phyloP scores from a whole-genome alignment of 805 yeast genomes.

The Gaillardinia entomophila region DNA sequence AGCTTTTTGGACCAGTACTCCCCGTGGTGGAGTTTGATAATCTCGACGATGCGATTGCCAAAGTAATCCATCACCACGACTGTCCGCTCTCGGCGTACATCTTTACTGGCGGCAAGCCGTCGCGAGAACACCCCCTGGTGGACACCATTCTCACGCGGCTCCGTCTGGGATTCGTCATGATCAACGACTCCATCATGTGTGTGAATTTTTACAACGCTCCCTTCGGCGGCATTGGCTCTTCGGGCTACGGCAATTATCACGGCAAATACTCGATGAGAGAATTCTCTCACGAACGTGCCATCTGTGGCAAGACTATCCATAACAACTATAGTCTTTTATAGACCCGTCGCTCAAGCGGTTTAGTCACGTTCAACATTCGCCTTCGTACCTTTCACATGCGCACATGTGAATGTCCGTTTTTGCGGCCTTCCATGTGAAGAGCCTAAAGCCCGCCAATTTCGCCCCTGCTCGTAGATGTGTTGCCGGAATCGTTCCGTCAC shows the following conservation, averaged over 20 bases:
- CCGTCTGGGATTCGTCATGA: constrained; percentile 66
- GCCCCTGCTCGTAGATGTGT: too few species aligned
- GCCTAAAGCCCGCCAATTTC: too few species aligned
- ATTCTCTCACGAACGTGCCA: constrained; percentile 73
- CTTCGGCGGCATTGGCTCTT: constrained; percentile 85
- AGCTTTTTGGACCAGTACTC: constrained; percentile 80
- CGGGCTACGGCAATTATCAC: constrained; percentile 75
- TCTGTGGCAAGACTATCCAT: constrained; percentile 60
- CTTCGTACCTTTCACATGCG: too few species aligned
- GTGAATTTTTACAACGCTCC: constrained; percentile 66
- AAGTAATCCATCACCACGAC: constrained; percentile 48
- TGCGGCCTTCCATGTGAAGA: too few species aligned
- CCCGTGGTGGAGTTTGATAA: constrained; percentile 60
- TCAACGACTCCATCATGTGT: constrained; percentile 71
- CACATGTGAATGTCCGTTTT: too few species aligned
- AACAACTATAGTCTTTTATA: constrained; percentile 44
- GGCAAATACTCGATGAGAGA: constrained; percentile 56
- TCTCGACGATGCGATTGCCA: constrained; percentile 38
- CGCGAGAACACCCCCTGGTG: constrained; percentile 41
- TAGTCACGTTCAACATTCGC: too few species aligned
- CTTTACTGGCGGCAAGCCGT: constrained; percentile 44
- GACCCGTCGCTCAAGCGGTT: too few species aligned
- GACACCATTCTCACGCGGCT: constrained; percentile 42
- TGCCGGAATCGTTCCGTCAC: too few species aligned
- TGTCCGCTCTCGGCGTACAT: constrained; percentile 80